Percentiles rank a stretch among this genome's conserved stretches.
Evolutionary conservation across 768 basidiomycete species (phyloP).

Genomic region (Saitozyma sp.): DNA sequence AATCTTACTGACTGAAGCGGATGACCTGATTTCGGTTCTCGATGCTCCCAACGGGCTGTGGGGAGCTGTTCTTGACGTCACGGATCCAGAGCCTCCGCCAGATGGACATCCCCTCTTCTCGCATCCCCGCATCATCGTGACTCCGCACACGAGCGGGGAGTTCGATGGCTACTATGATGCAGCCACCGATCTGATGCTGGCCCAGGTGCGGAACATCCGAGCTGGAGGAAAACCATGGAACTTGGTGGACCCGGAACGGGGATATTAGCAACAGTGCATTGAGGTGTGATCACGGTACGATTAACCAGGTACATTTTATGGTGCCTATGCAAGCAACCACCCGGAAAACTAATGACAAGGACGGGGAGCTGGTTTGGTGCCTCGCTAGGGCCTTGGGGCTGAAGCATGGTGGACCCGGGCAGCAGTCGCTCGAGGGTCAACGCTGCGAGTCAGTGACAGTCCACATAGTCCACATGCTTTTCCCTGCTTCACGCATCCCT

Average conservation of each 20-base stretch:
- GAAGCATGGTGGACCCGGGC: no score
- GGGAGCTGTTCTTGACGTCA: slow-evolving; percentile 52
- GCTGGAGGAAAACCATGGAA: slow-evolving; percentile 39
- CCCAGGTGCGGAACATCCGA: slow-evolving; percentile 40
- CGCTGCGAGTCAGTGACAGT: no score
- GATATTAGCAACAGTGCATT: no score
- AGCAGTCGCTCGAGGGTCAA: no score
- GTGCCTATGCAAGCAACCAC: no score
- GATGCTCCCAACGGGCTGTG: slow-evolving; percentile 27
- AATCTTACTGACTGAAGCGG: slow-evolving; percentile 49
- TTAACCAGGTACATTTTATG: no score
- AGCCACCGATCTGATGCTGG: slow-evolving; percentile 47
- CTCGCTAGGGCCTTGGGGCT: no score
- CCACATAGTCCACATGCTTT: no score
- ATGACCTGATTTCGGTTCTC: slow-evolving; percentile 30
- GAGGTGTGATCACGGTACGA: no score
- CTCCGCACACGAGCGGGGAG: slow-evolving; percentile 51
- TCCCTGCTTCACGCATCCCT: no score
- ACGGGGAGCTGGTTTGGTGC: no score
- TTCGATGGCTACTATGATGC: slow-evolving; percentile 45
- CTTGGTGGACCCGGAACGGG: slow-evolving; percentile 43
- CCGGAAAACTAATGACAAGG: no score
- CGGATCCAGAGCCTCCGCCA: slow-evolving; percentile 54
- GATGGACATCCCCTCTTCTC: slow-evolving; percentile 48
- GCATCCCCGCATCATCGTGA: slow-evolving; percentile 51